Base-by-base conservation (phyloP, 2,329 filamentous ascomycete genomes). In the Fusarium penzigii region DNA sequence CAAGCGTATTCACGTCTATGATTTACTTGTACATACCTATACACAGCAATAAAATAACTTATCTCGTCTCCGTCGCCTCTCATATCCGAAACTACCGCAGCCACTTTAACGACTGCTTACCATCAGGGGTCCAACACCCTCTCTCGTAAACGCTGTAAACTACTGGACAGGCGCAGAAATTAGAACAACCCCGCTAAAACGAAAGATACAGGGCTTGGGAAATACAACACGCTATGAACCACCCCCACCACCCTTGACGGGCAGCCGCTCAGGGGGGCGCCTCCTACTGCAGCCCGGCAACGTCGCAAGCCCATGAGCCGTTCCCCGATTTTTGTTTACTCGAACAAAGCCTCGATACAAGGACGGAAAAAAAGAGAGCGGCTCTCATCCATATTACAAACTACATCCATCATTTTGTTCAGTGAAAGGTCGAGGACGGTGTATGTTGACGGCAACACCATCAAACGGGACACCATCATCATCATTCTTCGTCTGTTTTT, bases 311-410 rank as follows among this genome's bases (percentile, higher is more conserved):
- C 58, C 66, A 63, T 52, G 67, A 72, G 62, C 65, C 67, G 63
- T 73, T 73, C 69, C 70, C 71, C 61, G 68, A 70, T 65, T 70
- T 73, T 72, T 76, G 74, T 77, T 76, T 76, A 76, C 72, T 70
- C 47, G 43, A 45, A 43, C 48, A 34, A 39, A 51, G 46, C 54
- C 39, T 29, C 43, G 49, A 49, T 42, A 39, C 32, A 46, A 48
- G 16, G 39, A 41, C 36, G 47, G 40, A 53, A 46, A 38, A 51
- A 55, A 38, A 45, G 40, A 45, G 45, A 49, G 34, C 41, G 55
- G 38, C 32, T 49, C 29, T 17, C 46, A 46, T 25, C 20, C 20
- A 25, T 25, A 25, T 25, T 7, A 7, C 20, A 42, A 39, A 34
- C 32, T 48, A 44, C 13, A 39, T 41, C 46, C 48, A 50, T 38